A percentile compares a stretch with the other conserved stretches of the same genome.
Evolutionary conservation across 148 eudicot species (phyloP).

Genomic region (Heliosperma pusillum): DNA sequence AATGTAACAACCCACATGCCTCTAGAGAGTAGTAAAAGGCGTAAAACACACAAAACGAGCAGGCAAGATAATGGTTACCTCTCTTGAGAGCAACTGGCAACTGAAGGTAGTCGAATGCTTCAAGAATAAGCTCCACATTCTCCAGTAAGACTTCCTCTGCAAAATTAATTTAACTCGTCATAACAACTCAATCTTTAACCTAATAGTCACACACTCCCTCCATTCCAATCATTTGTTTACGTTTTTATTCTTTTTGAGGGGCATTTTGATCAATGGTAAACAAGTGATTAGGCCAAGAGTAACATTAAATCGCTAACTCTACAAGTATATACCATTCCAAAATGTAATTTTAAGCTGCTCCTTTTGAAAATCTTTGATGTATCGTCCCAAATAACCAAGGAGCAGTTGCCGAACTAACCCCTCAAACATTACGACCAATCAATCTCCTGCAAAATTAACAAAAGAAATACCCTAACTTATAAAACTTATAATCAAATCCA

Average conservation of each 20-base stretch:
- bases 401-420: slow-evolving; percentile 76
- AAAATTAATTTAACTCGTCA: background rate
- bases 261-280: too few relatives aligned
- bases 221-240: too few relatives aligned
- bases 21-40: background rate
- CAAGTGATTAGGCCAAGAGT: too few relatives aligned
- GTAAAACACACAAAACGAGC: background rate
- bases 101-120: slow-evolving; percentile 93
- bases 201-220: background rate
- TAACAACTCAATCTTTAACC: background rate
- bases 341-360: slow-evolving; percentile 91
- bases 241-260: too few relatives aligned
- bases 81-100: slow-evolving; percentile 79
- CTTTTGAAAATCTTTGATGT: slow-evolving; percentile 79
- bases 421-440: slow-evolving; percentile 65
- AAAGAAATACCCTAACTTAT: background rate
- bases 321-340: slow-evolving; percentile 57
- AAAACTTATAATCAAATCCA: background rate
- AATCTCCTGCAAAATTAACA: slow-evolving; percentile 1
- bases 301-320: background rate
- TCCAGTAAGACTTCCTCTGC: slow-evolving; percentile 90
- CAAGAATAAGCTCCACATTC: slow-evolving; percentile 89
- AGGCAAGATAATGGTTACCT: slow-evolving; percentile 34
- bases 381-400: slow-evolving; percentile 77
- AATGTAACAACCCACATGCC: background rate